A percentile compares a stretch with the other conserved stretches of the same genome.
Evolutionary conservation across 768 basidiomycete genomes (phyloP).

Genomic region (Termitomyces sp.): DNA sequence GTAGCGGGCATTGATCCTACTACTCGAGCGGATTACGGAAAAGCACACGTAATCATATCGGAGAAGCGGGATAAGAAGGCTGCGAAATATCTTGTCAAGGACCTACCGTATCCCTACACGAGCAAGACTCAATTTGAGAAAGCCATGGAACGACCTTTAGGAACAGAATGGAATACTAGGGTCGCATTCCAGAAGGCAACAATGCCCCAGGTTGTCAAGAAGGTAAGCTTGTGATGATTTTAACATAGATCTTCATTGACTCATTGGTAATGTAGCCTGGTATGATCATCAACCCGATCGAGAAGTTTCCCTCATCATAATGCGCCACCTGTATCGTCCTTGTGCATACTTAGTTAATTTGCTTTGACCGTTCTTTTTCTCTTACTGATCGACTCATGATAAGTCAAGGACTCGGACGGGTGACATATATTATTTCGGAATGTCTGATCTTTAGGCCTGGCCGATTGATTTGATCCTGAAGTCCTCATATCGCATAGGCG

Average conservation of each 20-base stretch:
- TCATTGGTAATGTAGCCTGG: constrained; percentile 1
- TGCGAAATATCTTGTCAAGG: constrained; percentile 81
- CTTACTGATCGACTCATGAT: constrained; percentile 1
- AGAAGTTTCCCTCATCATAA: constrained; percentile 7
- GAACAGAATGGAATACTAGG: constrained; percentile 91
- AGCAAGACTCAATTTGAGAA: constrained; percentile 90
- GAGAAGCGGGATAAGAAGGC: constrained; percentile 96
- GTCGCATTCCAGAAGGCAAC: constrained; percentile 81
- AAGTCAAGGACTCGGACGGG: background rate
- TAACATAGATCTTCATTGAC: background rate
- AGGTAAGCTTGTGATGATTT: constrained; percentile 40
- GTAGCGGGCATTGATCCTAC: constrained; percentile 75
- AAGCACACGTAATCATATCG: constrained; percentile 89
- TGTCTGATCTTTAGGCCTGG: background rate
- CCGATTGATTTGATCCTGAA: background rate
- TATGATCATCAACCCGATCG: constrained; percentile 12
- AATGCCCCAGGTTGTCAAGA: constrained; percentile 80
- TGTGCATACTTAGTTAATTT: background rate
- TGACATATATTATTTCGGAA: background rate
- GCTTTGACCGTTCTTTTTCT: background rate
- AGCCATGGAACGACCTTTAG: constrained; percentile 73
- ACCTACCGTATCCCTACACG: constrained; percentile 93
- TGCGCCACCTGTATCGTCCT: background rate
- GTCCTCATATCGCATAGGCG: background rate
- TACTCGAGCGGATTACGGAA: constrained; percentile 77